Evolutionary conservation across 2,329 filamentous ascomycete genomes (phyloP).

Genomic region (Botrytis pseudocinerea): DNA sequence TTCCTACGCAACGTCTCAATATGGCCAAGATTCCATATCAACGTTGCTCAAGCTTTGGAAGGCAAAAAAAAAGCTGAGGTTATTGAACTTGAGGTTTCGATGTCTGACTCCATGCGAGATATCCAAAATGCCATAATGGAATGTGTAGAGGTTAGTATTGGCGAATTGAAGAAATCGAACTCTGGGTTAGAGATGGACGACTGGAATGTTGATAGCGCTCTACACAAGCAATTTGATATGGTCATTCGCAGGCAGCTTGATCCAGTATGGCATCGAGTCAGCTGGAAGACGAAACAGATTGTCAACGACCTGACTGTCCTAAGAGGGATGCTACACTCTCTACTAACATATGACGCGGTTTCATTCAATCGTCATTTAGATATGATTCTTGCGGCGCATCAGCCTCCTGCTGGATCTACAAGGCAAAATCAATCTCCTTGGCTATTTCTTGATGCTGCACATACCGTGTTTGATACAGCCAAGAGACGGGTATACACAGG

Average conservation of each 20-base stretch:
- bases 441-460: constrained; percentile 92
- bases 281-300: constrained; percentile 92
- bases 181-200: constrained; percentile 91
- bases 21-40: constrained; percentile 91
- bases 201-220: constrained; percentile 91
- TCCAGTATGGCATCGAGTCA: constrained; percentile 95
- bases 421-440: constrained; percentile 90
- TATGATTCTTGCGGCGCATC: constrained; percentile 87
- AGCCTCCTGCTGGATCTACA: constrained; percentile 82
- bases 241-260: constrained; percentile 87
- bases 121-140: constrained; percentile 95
- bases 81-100: constrained; percentile 92
- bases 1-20: constrained; percentile 86
- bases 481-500: constrained; percentile 84
- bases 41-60: constrained; percentile 85
- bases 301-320: constrained; percentile 85
- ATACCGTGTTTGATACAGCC: constrained; percentile 90
- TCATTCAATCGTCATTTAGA: constrained; percentile 92
- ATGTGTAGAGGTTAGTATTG: constrained; percentile 92
- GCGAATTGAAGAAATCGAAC: constrained; percentile 90
- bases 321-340: constrained; percentile 74
- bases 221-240: constrained; percentile 89
- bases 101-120: constrained; percentile 90
- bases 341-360: constrained; percentile 86
- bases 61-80: constrained; percentile 93